Base-by-base conservation (phyloP, 2,329 filamentous ascomycete species). In the Cladophialophora bantiana region DNA sequence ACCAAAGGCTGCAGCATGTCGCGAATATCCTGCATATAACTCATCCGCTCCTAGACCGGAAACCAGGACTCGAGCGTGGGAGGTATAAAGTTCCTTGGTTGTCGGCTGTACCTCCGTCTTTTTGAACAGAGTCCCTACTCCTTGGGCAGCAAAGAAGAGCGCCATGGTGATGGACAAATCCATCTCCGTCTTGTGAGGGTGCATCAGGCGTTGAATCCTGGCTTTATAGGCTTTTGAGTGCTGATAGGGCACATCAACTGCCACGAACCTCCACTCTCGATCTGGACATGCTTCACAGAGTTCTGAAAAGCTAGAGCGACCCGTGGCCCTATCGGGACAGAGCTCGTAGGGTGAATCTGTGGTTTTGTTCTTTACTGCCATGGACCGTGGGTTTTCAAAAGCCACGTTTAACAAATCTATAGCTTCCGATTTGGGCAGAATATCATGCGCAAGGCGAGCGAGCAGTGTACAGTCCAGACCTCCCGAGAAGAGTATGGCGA, bases 131-230 rank as follows among this genome's bases (percentile, higher is more conserved):
- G 77, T 71, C 0, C 90, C 92, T 59, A 81, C 77, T 0, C 93
- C 94, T 45, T 93, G 86, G 0, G 94, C 89, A 5, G 95, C 93
- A 80, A 99, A 99, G 78, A 97, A 98, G n/a, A 99, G 83, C 0
- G 95, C 95, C 73, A 87, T 90, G 0, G 92, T 91, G 73, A 99
- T 99, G 3, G 95, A 99, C 0, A 99, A 83, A 74, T 99, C 95
- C 95, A 99, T 99, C 78, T 99, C 95, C 0, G 95, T 99, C 72
- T 97, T 94, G 78, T 99, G 95, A 0, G 95, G 95, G 72, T 90
- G 85, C 77, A 99, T 97, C 18, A 99, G 83, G 1, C 87, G 84
- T 42, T 94, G 85, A 20, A 99, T 86, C 32, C 84, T 84, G 2
- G 84, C 74, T 68, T 92, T 88, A 73, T 96, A 91, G 1, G 84